phyloP scores from a whole-genome alignment of 176 grass and related monocot species.

The Saccharum officinarum region DNA sequence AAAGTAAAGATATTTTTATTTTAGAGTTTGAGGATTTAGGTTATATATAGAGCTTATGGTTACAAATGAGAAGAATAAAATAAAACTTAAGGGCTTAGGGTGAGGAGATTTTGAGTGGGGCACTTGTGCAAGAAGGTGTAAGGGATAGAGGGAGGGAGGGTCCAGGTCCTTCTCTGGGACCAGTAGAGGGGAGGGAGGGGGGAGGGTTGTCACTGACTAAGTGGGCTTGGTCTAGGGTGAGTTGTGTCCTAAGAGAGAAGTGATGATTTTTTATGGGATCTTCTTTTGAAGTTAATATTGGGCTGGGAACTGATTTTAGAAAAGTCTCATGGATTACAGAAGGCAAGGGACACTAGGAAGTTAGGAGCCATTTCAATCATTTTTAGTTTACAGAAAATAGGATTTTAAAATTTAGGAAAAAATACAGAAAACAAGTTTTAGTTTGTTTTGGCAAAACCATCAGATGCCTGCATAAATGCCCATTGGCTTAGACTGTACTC shows the following conservation, averaged over 20 bases:
- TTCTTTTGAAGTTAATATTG: background rate
- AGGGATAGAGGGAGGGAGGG: background rate
- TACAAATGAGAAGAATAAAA: background rate
- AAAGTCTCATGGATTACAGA: background rate
- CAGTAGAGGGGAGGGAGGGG: background rate
- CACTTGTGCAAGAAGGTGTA: background rate
- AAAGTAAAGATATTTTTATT: background rate
- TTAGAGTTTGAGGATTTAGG: background rate
- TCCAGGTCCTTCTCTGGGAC: background rate
- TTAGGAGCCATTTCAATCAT: background rate
- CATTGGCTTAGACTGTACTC: background rate
- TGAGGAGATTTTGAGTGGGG: background rate
- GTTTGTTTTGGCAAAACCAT: background rate
- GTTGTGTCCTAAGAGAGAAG: background rate
- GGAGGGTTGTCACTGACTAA: background rate
- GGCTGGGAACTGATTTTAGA: background rate
- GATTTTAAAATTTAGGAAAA: background rate
- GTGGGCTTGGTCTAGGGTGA: background rate
- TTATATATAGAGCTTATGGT: background rate
- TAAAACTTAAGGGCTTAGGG: background rate
- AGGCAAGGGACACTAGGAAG: background rate
- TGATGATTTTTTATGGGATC: background rate
- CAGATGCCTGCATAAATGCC: background rate
- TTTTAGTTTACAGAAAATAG: background rate
- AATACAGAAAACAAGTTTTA: background rate